A percentile compares a stretch with the other conserved stretches of the same genome.
These are phyloP conservation scores for Monilinia fructicola DNA, from an alignment of 2,329 filamentous ascomycete species.

Conservation along the genomic window DNA sequence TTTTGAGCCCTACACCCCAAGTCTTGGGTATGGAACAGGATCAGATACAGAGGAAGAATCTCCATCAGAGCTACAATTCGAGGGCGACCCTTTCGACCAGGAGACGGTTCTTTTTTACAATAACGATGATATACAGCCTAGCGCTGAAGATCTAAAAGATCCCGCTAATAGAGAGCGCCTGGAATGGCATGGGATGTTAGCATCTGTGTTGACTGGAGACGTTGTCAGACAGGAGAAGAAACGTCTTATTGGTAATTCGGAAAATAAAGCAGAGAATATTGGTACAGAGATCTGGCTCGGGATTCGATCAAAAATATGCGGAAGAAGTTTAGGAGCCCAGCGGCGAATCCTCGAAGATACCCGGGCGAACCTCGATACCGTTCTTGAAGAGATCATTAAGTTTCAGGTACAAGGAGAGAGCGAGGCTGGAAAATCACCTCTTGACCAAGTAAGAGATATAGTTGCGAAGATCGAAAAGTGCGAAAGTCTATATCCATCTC, in stretches of 20 bases:
- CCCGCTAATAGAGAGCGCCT: slow-evolving; percentile 84
- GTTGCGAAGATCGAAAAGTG: slow-evolving; percentile 88
- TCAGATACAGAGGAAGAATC: slow-evolving; percentile 91
- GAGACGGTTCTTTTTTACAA: slow-evolving; percentile 92
- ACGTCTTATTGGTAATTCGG: slow-evolving; percentile 76
- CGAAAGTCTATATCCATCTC: slow-evolving; percentile 81
- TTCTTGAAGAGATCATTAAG: slow-evolving; percentile 83
- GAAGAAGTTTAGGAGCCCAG: slow-evolving; percentile 80
- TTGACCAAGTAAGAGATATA: slow-evolving; percentile 86
- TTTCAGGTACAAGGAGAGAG: slow-evolving; percentile 94
- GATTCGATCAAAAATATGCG: slow-evolving; percentile 78
- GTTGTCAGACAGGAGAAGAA: slow-evolving; percentile 99
- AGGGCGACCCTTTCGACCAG: slow-evolving; percentile 82
- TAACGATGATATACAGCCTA: slow-evolving; percentile 84
- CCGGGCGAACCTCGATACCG: slow-evolving; percentile 67
- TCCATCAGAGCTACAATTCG: slow-evolving; percentile 79
- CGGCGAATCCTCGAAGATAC: slow-evolving; percentile 85
- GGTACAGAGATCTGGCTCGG: slow-evolving; percentile 85
- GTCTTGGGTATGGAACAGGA: slow-evolving; percentile 64
- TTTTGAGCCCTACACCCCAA: slow-evolving; percentile 65
- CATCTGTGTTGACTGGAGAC: slow-evolving; percentile 91
- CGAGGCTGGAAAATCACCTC: slow-evolving; percentile 79
- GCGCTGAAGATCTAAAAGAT: slow-evolving; percentile 84
- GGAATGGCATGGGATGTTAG: slow-evolving; percentile 98
- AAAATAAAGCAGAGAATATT: slow-evolving; percentile 60